A percentile compares a stretch with the other conserved stretches of the same genome.
Conservation (phyloP, 2,329 filamentous ascomycete species). For the Penicillium corylophilum region DNA sequence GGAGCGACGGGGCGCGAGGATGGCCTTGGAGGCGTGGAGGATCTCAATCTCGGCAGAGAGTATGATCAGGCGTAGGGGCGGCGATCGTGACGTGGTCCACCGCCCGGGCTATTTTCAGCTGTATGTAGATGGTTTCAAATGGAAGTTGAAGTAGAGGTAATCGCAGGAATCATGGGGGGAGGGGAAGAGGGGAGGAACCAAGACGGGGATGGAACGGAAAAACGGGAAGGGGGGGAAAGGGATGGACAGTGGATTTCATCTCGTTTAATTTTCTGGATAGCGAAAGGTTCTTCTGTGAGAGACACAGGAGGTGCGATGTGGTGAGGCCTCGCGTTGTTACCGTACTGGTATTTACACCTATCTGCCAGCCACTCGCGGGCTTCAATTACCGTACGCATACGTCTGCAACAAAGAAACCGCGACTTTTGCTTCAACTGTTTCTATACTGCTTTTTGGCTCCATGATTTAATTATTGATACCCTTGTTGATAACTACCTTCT, state of each 20-base stretch:
- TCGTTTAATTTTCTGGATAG: constrained; percentile 19
- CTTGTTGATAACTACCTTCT: not conserved
- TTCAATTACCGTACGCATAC: constrained; percentile 9
- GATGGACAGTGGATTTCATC: constrained; percentile 28
- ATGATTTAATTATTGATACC: not conserved
- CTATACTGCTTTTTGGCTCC: not conserved
- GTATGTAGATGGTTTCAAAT: constrained; percentile 9
- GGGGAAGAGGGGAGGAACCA: constrained; percentile 15
- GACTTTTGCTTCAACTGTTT: not conserved
- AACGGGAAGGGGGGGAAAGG: constrained; percentile 22
- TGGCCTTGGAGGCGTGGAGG: constrained; percentile 2
- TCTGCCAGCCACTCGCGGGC: not conserved
- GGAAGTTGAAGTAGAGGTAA: constrained; percentile 30
- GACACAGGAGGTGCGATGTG: constrained; percentile 6
- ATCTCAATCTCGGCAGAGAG: constrained; percentile 4
- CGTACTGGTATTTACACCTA: not conserved
- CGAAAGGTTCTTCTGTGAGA: constrained; percentile 12
- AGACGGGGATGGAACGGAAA: constrained; percentile 16
- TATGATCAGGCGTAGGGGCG: constrained; percentile 3
- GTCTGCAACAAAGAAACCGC: not conserved
- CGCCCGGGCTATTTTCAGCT: constrained; percentile 21
- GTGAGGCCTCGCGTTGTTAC: constrained; percentile 8
- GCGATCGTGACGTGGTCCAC: constrained; percentile 27
- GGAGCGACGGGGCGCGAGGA: not conserved
- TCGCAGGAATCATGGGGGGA: constrained; percentile 29